Conservation (phyloP, 2,329 filamentous ascomycete species). For the Penicillium sp. region DNA sequence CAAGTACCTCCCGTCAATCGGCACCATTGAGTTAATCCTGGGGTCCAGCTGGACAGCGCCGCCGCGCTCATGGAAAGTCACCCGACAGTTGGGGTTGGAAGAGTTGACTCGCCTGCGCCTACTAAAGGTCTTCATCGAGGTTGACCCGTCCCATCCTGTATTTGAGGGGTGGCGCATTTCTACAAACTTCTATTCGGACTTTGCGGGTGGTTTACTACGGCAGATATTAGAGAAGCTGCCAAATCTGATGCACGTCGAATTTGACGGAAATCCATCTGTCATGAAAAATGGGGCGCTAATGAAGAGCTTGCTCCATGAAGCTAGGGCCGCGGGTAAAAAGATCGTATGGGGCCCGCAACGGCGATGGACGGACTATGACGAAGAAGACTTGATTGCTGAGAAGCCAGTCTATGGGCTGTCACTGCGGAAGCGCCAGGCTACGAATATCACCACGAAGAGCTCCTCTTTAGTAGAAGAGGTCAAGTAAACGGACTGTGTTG, state of each 20-base stretch:
- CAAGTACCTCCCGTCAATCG: constrained; percentile 57
- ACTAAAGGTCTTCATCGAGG: constrained; percentile 63
- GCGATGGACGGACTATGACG: constrained; percentile 42
- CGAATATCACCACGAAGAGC: background rate
- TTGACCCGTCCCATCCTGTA: constrained; percentile 58
- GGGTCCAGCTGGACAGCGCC: constrained; percentile 64
- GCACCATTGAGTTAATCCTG: constrained; percentile 60
- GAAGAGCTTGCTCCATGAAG: constrained; percentile 49
- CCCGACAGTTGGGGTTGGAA: constrained; percentile 53
- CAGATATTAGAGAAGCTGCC: constrained; percentile 57
- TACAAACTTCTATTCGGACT: constrained; percentile 62
- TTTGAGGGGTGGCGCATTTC: constrained; percentile 64
- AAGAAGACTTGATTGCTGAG: constrained; percentile 23
- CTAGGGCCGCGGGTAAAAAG: constrained; percentile 38
- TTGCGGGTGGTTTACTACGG: constrained; percentile 56
- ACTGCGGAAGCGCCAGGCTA: background rate
- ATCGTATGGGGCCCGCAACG: constrained; percentile 47
- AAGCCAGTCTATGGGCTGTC: constrained; percentile 22
- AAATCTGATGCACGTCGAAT: constrained; percentile 55
- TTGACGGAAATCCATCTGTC: constrained; percentile 62
- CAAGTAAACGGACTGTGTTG: background rate
- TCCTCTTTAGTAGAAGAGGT: constrained; percentile 7
- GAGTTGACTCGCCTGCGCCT: constrained; percentile 54
- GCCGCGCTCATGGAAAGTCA: constrained; percentile 59
- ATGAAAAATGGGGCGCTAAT: constrained; percentile 57